These are phyloP conservation scores for Monilinia fructigena DNA, from an alignment of 2,329 filamentous ascomycete species.

Conservation along the genomic window DNA sequence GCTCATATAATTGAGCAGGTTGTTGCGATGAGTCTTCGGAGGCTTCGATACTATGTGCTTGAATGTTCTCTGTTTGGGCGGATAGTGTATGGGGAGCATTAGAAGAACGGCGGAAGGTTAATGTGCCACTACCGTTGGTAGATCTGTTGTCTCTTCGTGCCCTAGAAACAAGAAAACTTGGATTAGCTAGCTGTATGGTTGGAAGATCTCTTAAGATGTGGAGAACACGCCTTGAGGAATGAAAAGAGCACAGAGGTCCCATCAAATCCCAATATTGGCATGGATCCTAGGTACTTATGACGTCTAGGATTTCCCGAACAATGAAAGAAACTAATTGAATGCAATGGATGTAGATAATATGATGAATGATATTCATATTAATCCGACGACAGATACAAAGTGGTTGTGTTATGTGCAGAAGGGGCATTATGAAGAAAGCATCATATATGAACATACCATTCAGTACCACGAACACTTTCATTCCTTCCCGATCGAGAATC, in stretches of 20 bases:
- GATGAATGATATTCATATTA: neutral
- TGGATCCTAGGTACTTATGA: neutral
- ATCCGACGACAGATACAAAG: neutral
- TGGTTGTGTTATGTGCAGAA: neutral
- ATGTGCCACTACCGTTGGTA: conserved; percentile 50
- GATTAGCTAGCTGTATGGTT: neutral
- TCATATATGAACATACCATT: conserved; percentile 59
- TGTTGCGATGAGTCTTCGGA: conserved; percentile 35
- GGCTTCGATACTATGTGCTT: conserved; percentile 31
- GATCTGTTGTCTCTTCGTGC: conserved; percentile 57
- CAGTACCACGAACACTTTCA: conserved; percentile 54
- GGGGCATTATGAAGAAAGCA: neutral
- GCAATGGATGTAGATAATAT: neutral
- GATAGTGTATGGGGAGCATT: conserved; percentile 50
- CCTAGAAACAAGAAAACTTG: conserved; percentile 43
- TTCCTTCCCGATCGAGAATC: conserved; percentile 52
- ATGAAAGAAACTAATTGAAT: neutral
- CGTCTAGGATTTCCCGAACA: conserved; percentile 1
- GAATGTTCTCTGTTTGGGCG: conserved; percentile 31
- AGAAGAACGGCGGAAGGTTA: conserved; percentile 63
- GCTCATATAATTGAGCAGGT: conserved; percentile 45
- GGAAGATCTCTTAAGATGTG: neutral
- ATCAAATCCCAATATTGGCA: neutral
- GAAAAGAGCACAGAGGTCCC: neutral
- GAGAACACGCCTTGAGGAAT: no score